phyloP scores from a whole-genome alignment of 2,329 filamentous ascomycete genomes.

The Pyrenophora seminiperda region DNA sequence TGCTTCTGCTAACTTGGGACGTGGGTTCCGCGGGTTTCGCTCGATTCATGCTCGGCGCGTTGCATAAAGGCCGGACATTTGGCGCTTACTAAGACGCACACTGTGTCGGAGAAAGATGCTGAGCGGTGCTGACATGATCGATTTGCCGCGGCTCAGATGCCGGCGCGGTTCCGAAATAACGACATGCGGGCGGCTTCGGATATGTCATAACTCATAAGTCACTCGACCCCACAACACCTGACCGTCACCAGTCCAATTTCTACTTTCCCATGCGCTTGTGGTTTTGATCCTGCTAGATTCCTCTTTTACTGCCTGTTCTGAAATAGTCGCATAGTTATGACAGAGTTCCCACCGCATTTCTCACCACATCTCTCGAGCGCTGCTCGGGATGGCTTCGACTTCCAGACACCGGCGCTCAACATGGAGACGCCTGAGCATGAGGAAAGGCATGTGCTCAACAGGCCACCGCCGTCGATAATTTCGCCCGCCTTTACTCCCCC shows the following conservation, averaged over 20 bases:
- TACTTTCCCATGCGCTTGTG: background rate
- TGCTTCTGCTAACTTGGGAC: too few relatives aligned
- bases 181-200: constrained; percentile 20
- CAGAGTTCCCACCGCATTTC: constrained; percentile 58
- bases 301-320: background rate
- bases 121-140: constrained; percentile 5
- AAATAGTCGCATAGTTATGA: constrained; percentile 48
- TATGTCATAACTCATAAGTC: constrained; percentile 13
- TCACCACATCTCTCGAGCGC: constrained; percentile 58
- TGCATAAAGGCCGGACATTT: too few relatives aligned
- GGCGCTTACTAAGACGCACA: constrained; percentile 15
- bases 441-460: constrained; percentile 14
- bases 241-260: background rate
- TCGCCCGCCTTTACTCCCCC: constrained; percentile 54
- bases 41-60: too few relatives aligned
- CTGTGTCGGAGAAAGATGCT: background rate
- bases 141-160: constrained; percentile 15
- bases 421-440: constrained; percentile 25
- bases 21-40: too few relatives aligned
- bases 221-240: constrained; percentile 10
- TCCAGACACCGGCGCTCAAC: constrained; percentile 22
- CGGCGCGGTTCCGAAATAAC: constrained; percentile 22
- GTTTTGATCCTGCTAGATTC: background rate
- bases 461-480: constrained; percentile 51
- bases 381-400: constrained; percentile 48